phyloP scores from a whole-genome alignment of 2,329 filamentous ascomycete genomes.

The Pseudogymnoascus sp. region DNA sequence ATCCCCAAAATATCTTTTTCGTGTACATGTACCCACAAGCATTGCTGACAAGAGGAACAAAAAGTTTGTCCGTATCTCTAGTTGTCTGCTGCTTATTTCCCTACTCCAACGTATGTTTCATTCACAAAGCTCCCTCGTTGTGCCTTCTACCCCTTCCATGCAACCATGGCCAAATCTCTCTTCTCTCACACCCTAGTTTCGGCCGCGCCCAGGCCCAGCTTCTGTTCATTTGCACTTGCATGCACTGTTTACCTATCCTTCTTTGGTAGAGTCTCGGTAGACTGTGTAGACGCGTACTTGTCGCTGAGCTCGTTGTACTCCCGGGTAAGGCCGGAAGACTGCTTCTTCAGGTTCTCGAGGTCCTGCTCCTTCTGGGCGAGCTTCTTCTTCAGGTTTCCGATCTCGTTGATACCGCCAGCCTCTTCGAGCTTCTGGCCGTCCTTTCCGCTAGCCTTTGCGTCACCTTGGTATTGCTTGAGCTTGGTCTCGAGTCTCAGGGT shows the following conservation, averaged over 20 bases:
- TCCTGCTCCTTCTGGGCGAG: slow-evolving; percentile 70
- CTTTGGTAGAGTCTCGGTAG: slow-evolving; percentile 40
- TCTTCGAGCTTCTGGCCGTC: slow-evolving; percentile 63
- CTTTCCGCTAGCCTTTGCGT: slow-evolving; percentile 51
- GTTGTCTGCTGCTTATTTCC: neutral
- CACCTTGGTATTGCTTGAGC: slow-evolving; percentile 72
- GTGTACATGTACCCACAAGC: slow-evolving; percentile 7
- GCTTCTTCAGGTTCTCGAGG: slow-evolving; percentile 84
- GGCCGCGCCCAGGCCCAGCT: neutral
- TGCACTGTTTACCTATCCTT: slow-evolving; percentile 37
- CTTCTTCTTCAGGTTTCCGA: slow-evolving; percentile 58
- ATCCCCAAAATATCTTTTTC: neutral
- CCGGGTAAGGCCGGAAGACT: slow-evolving; percentile 70
- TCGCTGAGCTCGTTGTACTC: slow-evolving; percentile 85
- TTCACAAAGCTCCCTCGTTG: neutral
- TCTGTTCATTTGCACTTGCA: neutral
- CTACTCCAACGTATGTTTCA: slow-evolving; percentile 1
- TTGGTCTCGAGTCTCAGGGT: slow-evolving; percentile 72
- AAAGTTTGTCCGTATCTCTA: neutral
- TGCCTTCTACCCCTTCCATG: neutral
- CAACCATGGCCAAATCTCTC: neutral
- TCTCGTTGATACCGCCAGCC: slow-evolving; percentile 67
- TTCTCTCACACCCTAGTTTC: neutral
- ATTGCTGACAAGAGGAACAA: neutral
- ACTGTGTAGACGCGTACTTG: slow-evolving; percentile 57